Percentiles rank a stretch among this genome's conserved stretches.
phyloP scores from a whole-genome alignment of 306 rosid species.

The Begonia peltatifolia region DNA sequence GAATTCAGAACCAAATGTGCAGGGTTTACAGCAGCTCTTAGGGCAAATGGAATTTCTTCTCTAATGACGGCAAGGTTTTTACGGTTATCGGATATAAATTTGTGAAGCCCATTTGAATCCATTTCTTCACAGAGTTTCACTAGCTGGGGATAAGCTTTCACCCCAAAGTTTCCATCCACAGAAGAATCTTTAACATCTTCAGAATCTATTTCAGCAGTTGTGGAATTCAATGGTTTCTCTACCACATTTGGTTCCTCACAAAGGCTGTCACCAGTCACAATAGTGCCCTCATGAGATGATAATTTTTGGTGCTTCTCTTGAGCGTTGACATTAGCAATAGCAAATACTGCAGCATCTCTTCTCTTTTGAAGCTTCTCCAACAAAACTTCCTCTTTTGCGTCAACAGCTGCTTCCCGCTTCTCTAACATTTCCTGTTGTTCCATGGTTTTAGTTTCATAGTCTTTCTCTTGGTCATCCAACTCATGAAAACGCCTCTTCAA shows the following conservation, averaged over 20 bases:
- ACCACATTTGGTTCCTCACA: conserved; percentile 23
- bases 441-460: conserved; percentile 53
- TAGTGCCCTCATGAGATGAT: conserved; percentile 28
- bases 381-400: conserved; percentile 64
- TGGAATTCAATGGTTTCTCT: conserved; percentile 45
- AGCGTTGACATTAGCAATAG: conserved; percentile 45
- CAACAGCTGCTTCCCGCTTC: conserved; percentile 61
- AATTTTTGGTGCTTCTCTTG: conserved; percentile 71
- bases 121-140: conserved; percentile 65
- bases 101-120: conserved; percentile 84
- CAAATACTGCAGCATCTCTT: conserved; percentile 71
- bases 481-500: conserved; percentile 95
- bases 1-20: conserved; percentile 73
- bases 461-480: conserved; percentile 91
- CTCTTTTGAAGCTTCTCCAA: conserved; percentile 72
- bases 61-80: conserved; percentile 83
- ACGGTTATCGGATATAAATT: conserved; percentile 87
- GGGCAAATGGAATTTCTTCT: conserved; percentile 83
- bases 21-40: conserved; percentile 70
- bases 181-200: conserved; percentile 35
- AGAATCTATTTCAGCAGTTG: conserved; percentile 28
- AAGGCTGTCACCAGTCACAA: conserved; percentile 26
- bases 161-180: conserved; percentile 23
- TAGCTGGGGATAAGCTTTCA: conserved; percentile 58
- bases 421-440: conserved; percentile 52